These are phyloP conservation scores for Breynia disticha DNA, from an alignment of 441 rosid genomes.

Conservation along the genomic window DNA sequence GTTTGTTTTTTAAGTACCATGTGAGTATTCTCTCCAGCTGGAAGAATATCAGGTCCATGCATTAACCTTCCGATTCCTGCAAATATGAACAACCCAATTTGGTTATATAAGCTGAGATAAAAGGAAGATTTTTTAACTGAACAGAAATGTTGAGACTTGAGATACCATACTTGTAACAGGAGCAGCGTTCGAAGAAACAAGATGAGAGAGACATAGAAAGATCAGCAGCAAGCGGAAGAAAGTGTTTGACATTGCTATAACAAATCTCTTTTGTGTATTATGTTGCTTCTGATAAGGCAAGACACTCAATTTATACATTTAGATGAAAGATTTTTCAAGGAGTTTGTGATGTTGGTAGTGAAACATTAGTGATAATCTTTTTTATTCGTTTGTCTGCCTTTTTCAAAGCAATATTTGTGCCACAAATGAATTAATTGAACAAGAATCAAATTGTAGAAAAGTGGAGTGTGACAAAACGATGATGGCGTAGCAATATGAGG, in stretches of 20 bases:
- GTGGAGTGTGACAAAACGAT: slow-evolving; percentile 28
- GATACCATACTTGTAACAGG: slow-evolving; percentile 37
- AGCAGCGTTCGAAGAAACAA: slow-evolving; percentile 30
- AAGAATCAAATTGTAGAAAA: not conserved
- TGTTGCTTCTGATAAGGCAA: slow-evolving; percentile 5
- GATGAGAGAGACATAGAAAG: slow-evolving; percentile 30
- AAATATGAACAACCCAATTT: not conserved
- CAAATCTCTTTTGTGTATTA: slow-evolving; percentile 1
- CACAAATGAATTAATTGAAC: no score
- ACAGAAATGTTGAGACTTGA: not conserved
- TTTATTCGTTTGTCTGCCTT: not conserved
- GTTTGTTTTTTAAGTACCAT: slow-evolving; percentile 2
- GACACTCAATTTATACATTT: slow-evolving; percentile 17
- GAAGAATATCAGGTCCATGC: slow-evolving; percentile 8
- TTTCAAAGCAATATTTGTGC: no score
- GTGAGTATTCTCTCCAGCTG: not conserved
- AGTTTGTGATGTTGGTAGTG: slow-evolving; percentile 8
- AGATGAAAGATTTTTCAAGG: slow-evolving; percentile 11
- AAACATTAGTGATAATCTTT: not conserved
- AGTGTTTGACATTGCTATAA: slow-evolving; percentile 32
- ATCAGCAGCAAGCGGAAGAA: slow-evolving; percentile 25
- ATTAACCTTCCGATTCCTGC: slow-evolving; percentile 27
- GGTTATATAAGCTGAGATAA: not conserved
- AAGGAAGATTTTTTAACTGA: not conserved
- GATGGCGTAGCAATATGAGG: slow-evolving; percentile 4